phyloP scores from a whole-genome alignment of 768 basidiomycete genomes.

The Phlegmacium glaucopus region DNA sequence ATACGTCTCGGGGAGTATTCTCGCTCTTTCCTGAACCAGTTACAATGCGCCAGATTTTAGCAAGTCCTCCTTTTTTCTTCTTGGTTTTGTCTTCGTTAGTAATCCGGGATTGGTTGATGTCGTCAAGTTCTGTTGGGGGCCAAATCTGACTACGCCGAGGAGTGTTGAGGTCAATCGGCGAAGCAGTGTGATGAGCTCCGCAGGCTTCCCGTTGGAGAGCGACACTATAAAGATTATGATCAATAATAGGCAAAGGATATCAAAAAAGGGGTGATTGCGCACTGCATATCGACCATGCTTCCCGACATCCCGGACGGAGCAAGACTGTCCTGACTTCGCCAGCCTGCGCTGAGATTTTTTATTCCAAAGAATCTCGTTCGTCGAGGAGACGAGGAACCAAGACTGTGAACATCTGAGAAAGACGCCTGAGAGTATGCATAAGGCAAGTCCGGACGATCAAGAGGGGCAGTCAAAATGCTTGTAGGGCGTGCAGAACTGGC shows the following conservation, averaged over 20 bases:
- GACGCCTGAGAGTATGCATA: slow-evolving; percentile 75
- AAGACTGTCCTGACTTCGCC: slow-evolving; percentile 79
- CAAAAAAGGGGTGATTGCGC: slow-evolving; percentile 31
- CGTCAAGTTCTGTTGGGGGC: slow-evolving; percentile 37
- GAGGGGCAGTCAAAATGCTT: slow-evolving; percentile 57
- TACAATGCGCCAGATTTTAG: slow-evolving; percentile 80
- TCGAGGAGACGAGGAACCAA: slow-evolving; percentile 63
- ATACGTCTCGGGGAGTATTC: slow-evolving; percentile 27
- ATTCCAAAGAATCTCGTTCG: slow-evolving; percentile 78
- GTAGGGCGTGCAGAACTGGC: slow-evolving; percentile 52
- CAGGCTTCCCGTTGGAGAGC: slow-evolving; percentile 70
- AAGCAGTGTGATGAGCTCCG: slow-evolving; percentile 23
- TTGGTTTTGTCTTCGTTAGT: slow-evolving; percentile 46
- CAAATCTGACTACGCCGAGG: slow-evolving; percentile 53
- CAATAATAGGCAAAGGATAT: slow-evolving; percentile 1
- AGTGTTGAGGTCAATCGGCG: slow-evolving; percentile 34
- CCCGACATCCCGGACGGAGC: slow-evolving; percentile 80
- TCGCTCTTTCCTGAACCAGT: slow-evolving; percentile 43
- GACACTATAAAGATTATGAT: slow-evolving; percentile 44
- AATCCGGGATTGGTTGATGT: slow-evolving; percentile 13
- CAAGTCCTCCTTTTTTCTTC: slow-evolving; percentile 76
- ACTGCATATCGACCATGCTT: slow-evolving; percentile 95
- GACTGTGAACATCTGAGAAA: slow-evolving; percentile 76
- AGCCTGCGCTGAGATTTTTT: slow-evolving; percentile 65
- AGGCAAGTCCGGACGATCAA: slow-evolving; percentile 59